Evolutionary conservation across 768 basidiomycete genomes (phyloP).

Genomic region (Lyophyllum shimeji): DNA sequence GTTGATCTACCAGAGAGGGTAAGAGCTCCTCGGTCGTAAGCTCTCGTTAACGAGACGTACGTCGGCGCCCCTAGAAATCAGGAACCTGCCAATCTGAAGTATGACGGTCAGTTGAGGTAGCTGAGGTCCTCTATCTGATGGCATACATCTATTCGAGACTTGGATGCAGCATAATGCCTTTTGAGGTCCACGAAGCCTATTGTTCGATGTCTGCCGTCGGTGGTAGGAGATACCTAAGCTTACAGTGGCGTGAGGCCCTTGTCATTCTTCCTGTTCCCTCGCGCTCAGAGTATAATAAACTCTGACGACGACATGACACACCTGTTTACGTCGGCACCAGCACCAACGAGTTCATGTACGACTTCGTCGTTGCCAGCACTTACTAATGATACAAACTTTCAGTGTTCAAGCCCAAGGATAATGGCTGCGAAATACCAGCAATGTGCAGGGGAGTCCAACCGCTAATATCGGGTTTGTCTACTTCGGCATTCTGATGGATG

Average conservation of each 20-base stretch:
- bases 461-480: conserved; percentile 61
- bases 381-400: conserved; percentile 41
- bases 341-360: conserved; percentile 74
- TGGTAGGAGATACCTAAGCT: conserved; percentile 27
- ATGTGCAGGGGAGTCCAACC: conserved; percentile 85
- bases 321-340: conserved; percentile 79
- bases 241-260: conserved; percentile 86
- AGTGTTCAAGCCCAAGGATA: conserved; percentile 10
- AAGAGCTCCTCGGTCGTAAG: conserved; percentile 30
- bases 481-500: conserved; percentile 67
- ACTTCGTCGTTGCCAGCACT: conserved; percentile 80
- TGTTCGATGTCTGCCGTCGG: conserved; percentile 12
- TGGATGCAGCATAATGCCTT: conserved; percentile 95
- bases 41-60: conserved; percentile 52
- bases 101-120: conserved; percentile 27
- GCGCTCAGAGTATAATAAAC: conserved; percentile 19
- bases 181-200: conserved; percentile 19
- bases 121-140: conserved; percentile 25
- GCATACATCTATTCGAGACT: conserved; percentile 78
- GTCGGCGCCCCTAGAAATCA: conserved; percentile 88
- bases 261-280: conserved; percentile 56
- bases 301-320: conserved; percentile 24
- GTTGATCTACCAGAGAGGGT: conserved; percentile 69
- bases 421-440: conserved; percentile 46
- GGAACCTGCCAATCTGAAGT: conserved; percentile 78